Conservation (phyloP, 108 stramenopile genomes). For the Nitzschia palea region DNA sequence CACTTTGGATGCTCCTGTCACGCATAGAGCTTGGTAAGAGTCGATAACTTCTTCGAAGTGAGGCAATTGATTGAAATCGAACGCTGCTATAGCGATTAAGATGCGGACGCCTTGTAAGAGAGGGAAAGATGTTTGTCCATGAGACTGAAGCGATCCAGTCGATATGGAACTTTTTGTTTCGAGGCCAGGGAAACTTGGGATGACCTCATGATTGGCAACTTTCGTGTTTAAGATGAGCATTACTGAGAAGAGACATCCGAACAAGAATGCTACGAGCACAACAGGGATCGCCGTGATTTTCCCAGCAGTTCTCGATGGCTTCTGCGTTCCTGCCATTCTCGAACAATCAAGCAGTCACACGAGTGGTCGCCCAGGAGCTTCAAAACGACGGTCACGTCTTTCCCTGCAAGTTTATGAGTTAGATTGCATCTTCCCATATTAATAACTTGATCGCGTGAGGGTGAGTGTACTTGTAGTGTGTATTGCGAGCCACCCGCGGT, state of each 20-base stretch:
- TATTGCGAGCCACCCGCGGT: no score
- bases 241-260: constrained; percentile 41
- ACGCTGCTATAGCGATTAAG: constrained; percentile 78
- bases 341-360: no score
- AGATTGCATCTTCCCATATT: no score
- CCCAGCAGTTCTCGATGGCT: no score
- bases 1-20: constrained; percentile 67
- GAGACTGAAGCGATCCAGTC: background rate
- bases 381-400: no score
- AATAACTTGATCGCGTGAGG: no score
- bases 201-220: background rate
- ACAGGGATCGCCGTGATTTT: no score
- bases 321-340: no score
- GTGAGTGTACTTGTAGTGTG: no score
- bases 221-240: constrained; percentile 31
- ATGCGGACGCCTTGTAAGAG: constrained; percentile 48
- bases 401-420: no score
- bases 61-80: constrained; percentile 77
- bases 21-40: constrained; percentile 71
- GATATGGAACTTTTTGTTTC: background rate
- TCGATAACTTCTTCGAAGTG: constrained; percentile 86
- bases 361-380: no score
- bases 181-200: background rate
- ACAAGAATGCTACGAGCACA: constrained; percentile 30
- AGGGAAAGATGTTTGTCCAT: background rate